Evolutionary conservation across 2,329 filamentous ascomycete species (phyloP).

Genomic region (Cercospora sp.): DNA sequence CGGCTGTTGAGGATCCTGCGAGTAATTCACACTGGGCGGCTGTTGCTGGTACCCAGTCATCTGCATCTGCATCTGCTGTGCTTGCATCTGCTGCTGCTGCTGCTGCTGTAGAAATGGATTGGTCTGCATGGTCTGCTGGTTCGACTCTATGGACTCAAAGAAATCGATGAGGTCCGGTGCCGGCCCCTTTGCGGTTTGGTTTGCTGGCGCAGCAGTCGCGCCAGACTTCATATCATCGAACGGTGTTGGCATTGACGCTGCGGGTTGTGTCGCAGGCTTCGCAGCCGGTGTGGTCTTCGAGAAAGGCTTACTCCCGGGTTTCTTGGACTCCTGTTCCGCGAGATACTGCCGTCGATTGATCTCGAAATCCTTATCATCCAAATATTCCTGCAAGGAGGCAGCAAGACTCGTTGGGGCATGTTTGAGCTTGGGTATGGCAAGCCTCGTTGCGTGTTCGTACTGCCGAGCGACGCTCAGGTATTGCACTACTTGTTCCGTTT

Average conservation of each 20-base stretch:
- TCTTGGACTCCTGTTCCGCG: constrained; percentile 77
- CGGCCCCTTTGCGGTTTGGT: constrained; percentile 56
- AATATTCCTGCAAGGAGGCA: constrained; percentile 87
- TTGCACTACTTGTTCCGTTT: constrained; percentile 89
- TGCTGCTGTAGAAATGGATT: constrained; percentile 31
- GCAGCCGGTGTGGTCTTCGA: constrained; percentile 40
- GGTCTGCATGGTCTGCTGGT: constrained; percentile 65
- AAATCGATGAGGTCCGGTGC: constrained; percentile 87
- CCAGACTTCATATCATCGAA: constrained; percentile 30
- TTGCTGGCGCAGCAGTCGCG: constrained; percentile 27
- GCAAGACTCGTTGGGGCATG: constrained; percentile 92
- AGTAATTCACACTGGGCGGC: constrained; percentile 26
- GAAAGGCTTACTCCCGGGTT: constrained; percentile 43
- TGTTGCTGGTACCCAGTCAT: constrained; percentile 50
- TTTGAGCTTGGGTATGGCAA: constrained; percentile 95
- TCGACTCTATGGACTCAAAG: constrained; percentile 89
- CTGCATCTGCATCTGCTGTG: constrained; percentile 26
- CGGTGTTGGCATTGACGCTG: constrained; percentile 36
- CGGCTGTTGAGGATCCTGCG: constrained; percentile 24
- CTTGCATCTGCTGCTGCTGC: constrained; percentile 29
- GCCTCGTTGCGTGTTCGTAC: constrained; percentile 85
- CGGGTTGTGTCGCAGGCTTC: constrained; percentile 44
- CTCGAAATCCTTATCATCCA: constrained; percentile 94
- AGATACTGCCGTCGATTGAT: constrained; percentile 89
- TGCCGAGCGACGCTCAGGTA: constrained; percentile 85